These are phyloP conservation scores for Amaranthus cruentus DNA, from an alignment of 148 eudicot species.

Conservation along the genomic window DNA sequence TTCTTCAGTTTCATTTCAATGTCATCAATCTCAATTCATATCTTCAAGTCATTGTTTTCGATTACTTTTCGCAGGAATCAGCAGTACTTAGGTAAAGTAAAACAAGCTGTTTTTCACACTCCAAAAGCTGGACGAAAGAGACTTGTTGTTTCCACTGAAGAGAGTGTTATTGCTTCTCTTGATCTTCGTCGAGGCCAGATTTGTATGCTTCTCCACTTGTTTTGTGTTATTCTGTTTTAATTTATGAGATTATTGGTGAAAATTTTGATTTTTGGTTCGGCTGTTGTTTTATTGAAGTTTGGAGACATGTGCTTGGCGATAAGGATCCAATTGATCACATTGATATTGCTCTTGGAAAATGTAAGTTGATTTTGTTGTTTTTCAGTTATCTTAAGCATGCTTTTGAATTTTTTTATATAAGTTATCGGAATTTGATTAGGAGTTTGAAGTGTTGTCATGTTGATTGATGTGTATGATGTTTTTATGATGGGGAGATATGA, in stretches of 20 bases:
- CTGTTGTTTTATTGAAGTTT: conserved; percentile 47
- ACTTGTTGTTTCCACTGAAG: conserved; percentile 82
- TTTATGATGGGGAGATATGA: too few species aligned
- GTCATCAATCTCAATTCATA: background rate
- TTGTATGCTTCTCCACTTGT: conserved; percentile 38
- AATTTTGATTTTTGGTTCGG: background rate
- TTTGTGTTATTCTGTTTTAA: background rate
- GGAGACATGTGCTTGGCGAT: conserved; percentile 91
- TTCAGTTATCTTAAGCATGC: background rate
- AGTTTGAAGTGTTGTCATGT: background rate
- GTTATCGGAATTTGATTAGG: background rate
- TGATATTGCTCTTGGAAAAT: conserved; percentile 82
- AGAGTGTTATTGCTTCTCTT: conserved; percentile 82
- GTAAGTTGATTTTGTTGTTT: conserved; percentile 34
- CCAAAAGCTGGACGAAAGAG: conserved; percentile 96
- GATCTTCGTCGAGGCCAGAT: conserved; percentile 98
- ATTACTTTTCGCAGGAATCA: conserved; percentile 60
- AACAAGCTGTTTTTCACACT: conserved; percentile 90
- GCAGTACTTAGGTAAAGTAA: conserved; percentile 89
- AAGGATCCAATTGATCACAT: conserved; percentile 65
- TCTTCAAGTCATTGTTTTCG: background rate
- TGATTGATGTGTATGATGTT: background rate
- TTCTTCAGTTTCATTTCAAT: background rate
- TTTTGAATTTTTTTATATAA: background rate
- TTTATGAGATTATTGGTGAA: background rate